These are phyloP conservation scores for Antitrichia curtipendula DNA, from an alignment of 225 moss, liverwort and hornwort species.

Conservation along the genomic window DNA sequence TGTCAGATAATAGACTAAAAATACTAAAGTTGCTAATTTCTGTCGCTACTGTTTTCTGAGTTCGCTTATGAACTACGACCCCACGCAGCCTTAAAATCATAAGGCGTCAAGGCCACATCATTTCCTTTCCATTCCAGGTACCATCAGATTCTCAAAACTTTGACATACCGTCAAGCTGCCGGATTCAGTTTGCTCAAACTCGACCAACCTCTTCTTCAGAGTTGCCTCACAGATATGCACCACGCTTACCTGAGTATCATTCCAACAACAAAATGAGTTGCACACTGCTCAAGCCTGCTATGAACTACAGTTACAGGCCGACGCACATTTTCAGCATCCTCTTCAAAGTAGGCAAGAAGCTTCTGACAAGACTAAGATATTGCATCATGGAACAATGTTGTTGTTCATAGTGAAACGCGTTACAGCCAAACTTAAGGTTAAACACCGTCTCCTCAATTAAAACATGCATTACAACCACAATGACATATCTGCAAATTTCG, in stretches of 20 bases:
- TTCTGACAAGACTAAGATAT: not conserved
- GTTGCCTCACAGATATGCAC: slow-evolving; percentile 98
- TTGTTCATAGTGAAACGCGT: not conserved
- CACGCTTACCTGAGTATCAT: slow-evolving; percentile 66
- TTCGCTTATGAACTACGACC: not conserved
- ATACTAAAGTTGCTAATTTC: not conserved
- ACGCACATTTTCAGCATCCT: not conserved
- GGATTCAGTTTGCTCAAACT: slow-evolving; percentile 95
- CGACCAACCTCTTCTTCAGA: slow-evolving; percentile 89
- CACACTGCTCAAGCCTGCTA: not conserved
- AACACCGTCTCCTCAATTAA: not conserved
- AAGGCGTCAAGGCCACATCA: not conserved
- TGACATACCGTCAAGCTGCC: slow-evolving; percentile 84
- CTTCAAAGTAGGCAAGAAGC: not conserved
- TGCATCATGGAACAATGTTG: not conserved
- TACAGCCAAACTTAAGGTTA: not conserved
- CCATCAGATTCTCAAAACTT: not conserved
- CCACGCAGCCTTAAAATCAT: not conserved
- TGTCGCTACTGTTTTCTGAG: not conserved
- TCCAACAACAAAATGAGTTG: not conserved
- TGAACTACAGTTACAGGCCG: not conserved
- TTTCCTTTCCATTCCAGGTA: not conserved
- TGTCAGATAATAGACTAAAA: not conserved
- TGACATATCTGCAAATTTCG: not conserved
- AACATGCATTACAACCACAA: not conserved